Conservation (phyloP, 805 yeast genomes). For the Ogataea nonfermentans region DNA sequence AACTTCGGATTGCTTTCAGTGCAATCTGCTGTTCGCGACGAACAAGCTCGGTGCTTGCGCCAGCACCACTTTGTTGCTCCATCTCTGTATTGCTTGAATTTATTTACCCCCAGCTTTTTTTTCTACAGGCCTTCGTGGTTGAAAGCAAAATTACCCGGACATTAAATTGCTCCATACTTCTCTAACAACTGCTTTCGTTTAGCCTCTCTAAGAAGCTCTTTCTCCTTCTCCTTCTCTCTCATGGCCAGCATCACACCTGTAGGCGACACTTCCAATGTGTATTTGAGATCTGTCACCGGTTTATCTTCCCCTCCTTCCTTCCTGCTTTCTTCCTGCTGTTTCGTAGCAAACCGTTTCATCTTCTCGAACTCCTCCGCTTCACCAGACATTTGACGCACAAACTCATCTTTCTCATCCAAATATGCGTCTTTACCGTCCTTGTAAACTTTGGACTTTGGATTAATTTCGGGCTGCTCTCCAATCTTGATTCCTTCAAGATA, state of each 20-base stretch:
- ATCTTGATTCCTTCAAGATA: constrained; percentile 53
- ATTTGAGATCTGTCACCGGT: constrained; percentile 25
- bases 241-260: constrained; percentile 41
- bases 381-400: constrained; percentile 52
- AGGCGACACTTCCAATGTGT: constrained; percentile 43
- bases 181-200: constrained; percentile 34
- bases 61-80: constrained; percentile 6
- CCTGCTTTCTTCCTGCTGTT: constrained; percentile 21
- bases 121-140: not conserved
- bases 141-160: constrained; percentile 11
- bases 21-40: constrained; percentile 70
- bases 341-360: constrained; percentile 44
- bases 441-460: constrained; percentile 50
- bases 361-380: constrained; percentile 55
- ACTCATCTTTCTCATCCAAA: constrained; percentile 41
- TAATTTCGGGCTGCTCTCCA: constrained; percentile 44
- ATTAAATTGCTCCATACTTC: constrained; percentile 36
- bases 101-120: constrained; percentile 3
- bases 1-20: constrained; percentile 75
- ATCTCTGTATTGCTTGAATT: constrained; percentile 5
- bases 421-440: constrained; percentile 34
- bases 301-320: constrained; percentile 14
- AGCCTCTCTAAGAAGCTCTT: constrained; percentile 28
- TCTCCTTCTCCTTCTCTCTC: constrained; percentile 34
- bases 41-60: constrained; percentile 28